Percentiles rank a stretch among this genome's conserved stretches.
Conservation (phyloP, 768 basidiomycete genomes). For the Amanita rubescens region DNA sequence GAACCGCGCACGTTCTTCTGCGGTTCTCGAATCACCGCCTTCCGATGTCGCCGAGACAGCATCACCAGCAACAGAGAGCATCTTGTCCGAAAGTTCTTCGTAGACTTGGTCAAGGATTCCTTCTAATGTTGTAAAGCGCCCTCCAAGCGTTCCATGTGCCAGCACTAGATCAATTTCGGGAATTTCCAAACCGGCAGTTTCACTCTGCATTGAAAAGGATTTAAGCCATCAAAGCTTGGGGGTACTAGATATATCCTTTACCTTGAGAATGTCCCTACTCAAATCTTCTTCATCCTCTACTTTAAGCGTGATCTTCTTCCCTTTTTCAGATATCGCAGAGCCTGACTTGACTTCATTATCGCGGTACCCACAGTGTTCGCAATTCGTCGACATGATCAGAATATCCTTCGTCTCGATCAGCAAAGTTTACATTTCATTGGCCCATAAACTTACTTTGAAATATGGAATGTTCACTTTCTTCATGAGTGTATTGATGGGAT, state of each 20-base stretch:
- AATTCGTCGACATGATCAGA: constrained; percentile 97
- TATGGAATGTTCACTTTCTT: constrained; percentile 96
- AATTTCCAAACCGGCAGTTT: constrained; percentile 82
- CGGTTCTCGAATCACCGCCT: constrained; percentile 54
- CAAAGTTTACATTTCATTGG: neutral
- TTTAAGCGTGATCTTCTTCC: constrained; percentile 81
- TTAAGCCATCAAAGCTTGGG: neutral
- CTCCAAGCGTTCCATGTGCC: constrained; percentile 90
- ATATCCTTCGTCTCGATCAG: constrained; percentile 55
- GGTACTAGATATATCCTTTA: constrained; percentile 23
- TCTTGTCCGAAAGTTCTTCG: constrained; percentile 89
- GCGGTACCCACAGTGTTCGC: constrained; percentile 89
- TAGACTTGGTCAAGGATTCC: constrained; percentile 92
- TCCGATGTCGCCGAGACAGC: neutral
- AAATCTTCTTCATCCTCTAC: constrained; percentile 92
- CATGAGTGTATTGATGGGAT: constrained; percentile 80
- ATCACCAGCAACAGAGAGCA: constrained; percentile 37
- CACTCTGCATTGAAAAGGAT: constrained; percentile 59
- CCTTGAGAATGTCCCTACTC: constrained; percentile 90
- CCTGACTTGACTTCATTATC: constrained; percentile 99
- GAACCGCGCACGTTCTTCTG: constrained; percentile 52
- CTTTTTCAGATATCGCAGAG: constrained; percentile 78
- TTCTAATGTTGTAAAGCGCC: constrained; percentile 95
- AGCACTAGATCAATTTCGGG: constrained; percentile 94
- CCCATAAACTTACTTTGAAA: constrained; percentile 63